Evolutionary conservation across 495 filamentous ascomycete genomes (phyloP).

Genomic region (Hypoxylon rickii): DNA sequence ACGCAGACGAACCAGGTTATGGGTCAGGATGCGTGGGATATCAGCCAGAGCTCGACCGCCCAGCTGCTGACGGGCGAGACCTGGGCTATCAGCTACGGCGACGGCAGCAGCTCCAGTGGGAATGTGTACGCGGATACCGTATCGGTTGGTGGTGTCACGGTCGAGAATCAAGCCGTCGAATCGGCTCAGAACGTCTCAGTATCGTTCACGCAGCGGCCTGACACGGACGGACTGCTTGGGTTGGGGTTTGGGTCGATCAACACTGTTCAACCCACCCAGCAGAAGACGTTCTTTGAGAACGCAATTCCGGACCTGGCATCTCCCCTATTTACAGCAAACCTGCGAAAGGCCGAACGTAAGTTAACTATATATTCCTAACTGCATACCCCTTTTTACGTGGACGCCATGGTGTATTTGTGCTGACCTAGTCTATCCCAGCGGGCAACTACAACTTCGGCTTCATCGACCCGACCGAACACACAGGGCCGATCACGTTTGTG

Average conservation of each 20-base stretch:
- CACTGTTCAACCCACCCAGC: constrained; percentile 62
- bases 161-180: constrained; percentile 72
- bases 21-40: constrained; percentile 62
- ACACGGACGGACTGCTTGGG: constrained; percentile 75
- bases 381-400: not conserved
- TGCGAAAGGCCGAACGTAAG: constrained; percentile 65
- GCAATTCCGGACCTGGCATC: constrained; percentile 62
- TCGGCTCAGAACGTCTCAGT: constrained; percentile 66
- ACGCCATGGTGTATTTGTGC: not conserved
- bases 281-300: constrained; percentile 79
- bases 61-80: constrained; percentile 55
- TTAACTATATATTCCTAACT: not conserved
- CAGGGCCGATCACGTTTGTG: constrained; percentile 62
- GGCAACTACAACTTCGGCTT: constrained; percentile 70
- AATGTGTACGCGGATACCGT: constrained; percentile 79
- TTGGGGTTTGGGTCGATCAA: constrained; percentile 77
- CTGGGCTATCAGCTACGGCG: constrained; percentile 77
- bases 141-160: constrained; percentile 70
- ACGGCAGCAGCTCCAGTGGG: constrained; percentile 69
- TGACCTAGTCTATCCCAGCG: constrained; percentile 37
- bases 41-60: constrained; percentile 52
- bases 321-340: constrained; percentile 72
- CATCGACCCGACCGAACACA: constrained; percentile 65
- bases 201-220: constrained; percentile 63
- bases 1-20: constrained; percentile 46